Conservation (phyloP, 768 basidiomycete species). For the Saitozyma podzolica region DNA sequence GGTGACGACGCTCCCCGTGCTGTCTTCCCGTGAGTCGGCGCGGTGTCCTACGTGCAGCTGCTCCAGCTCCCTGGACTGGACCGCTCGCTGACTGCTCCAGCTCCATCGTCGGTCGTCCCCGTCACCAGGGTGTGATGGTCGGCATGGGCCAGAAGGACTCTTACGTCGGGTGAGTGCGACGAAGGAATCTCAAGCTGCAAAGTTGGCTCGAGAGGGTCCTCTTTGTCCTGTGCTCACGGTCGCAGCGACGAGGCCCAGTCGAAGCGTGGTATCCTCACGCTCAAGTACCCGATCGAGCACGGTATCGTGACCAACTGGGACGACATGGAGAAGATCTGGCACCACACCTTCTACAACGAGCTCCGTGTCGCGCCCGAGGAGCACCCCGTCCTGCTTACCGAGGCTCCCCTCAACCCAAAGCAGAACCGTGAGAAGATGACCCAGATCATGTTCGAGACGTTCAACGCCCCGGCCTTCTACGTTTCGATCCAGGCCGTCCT, state of each 20-base stretch:
- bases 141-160: slow-evolving; percentile 97
- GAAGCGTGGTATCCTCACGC: slow-evolving; percentile 88
- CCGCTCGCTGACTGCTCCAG: slow-evolving; percentile 31
- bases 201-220: too few species aligned
- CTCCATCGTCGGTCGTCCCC: slow-evolving; percentile 91
- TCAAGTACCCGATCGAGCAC: slow-evolving; percentile 93
- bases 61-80: not conserved
- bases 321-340: slow-evolving; percentile 99
- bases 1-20: slow-evolving; percentile 88
- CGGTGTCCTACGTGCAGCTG: not conserved
- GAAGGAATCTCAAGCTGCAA: too few species aligned
- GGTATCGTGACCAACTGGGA: slow-evolving; percentile 98
- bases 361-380: slow-evolving; percentile 90
- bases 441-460: slow-evolving; percentile 95
- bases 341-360: slow-evolving; percentile 96
- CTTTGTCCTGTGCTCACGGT: slow-evolving; percentile 11
- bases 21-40: slow-evolving; percentile 81
- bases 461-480: slow-evolving; percentile 90
- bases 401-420: slow-evolving; percentile 90
- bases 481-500: slow-evolving; percentile 88
- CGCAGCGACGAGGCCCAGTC: slow-evolving; percentile 84
- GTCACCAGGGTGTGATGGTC: slow-evolving; percentile 94
- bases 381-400: slow-evolving; percentile 86
- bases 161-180: slow-evolving; percentile 72
- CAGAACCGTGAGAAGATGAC: slow-evolving; percentile 87